Conservation (phyloP, 306 rosid species). For the Vachellia collinsii region DNA sequence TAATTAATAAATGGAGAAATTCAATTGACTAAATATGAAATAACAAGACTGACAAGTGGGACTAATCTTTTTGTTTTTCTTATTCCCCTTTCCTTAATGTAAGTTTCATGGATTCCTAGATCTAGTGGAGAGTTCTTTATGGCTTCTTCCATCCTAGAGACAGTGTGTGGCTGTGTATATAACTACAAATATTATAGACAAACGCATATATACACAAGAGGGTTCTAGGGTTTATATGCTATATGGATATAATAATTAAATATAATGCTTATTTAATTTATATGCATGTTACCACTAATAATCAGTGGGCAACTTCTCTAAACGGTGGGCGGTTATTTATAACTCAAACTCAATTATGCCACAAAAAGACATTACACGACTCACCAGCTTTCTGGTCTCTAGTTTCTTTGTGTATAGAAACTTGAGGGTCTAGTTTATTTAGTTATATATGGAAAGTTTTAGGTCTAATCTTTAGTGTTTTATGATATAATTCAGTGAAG, state of each 20-base stretch:
- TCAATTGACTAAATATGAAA: not conserved
- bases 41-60: not conserved
- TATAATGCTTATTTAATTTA: not conserved
- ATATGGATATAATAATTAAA: not conserved
- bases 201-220: not conserved
- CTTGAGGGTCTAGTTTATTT: not conserved
- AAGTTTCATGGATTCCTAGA: constrained; percentile 19
- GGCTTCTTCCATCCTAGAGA: not conserved
- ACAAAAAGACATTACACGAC: constrained; percentile 25
- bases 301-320: constrained; percentile 27
- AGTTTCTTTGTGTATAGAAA: not conserved
- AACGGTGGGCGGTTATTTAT: constrained; percentile 10
- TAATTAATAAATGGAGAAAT: not conserved
- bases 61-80: not conserved
- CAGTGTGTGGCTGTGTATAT: not conserved
- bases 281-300: constrained; percentile 3
- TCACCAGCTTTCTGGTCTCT: constrained; percentile 37
- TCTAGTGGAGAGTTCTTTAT: constrained; percentile 23
- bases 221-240: constrained; percentile 17
- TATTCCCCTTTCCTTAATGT: not conserved
- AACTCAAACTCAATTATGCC: not conserved
- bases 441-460: not conserved
- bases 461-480: not conserved
- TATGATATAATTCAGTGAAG: too few relatives aligned
- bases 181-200: not conserved